Evolutionary conservation across 129 eudicot species (phyloP), one percentile per base, ranked within the genome.

Genomic region (Scalesia atractyloides): DNA sequence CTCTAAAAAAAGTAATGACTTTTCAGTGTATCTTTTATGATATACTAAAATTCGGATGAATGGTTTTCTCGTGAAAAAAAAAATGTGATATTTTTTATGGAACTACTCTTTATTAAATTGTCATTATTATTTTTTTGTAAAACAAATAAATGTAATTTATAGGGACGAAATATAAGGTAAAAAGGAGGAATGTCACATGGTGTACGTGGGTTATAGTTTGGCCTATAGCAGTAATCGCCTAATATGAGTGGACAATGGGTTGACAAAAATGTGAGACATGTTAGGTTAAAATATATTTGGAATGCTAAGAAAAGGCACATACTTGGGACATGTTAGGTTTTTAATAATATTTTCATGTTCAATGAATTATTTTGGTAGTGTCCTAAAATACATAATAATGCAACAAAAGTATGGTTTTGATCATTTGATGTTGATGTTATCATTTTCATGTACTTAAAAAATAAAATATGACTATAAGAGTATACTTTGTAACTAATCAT

Each of bases 171-270:
- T 19, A 54, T 54, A 69, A 17, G n/a, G 43, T 9, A 14, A 51
- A 64, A 74, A 26, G 64, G 64, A 46, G 30, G 20, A 75, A 65
- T 24, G 73, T 54, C 80, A 75, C 68, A 66, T 75, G 80, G 73
- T 37, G 59, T 53, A 30, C 34, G 80, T 43, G 48, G 49, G 54
- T 14, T 1, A 51, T 50, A 22, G 15, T 34, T 49, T 30, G 71
- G 30, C 33, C 30, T 24, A 69, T 9, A 49, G 14, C 33, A 30
- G 48, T n/a, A 15, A 44, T n/a, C 13, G 61, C 69, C 62, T 30
- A 50, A 48, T 49, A 64, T 20, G 57, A 30, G 51, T 65, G 43
- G 64, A 64, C 73, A 52, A 52, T 9, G 24, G 22, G 34, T 41
- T 22, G 73, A 53, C 63, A 20, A 24, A 39, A 15, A 12, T 34